phyloP scores from a whole-genome alignment of 2,329 filamentous ascomycete genomes.

The Neonectria magnoliae region DNA sequence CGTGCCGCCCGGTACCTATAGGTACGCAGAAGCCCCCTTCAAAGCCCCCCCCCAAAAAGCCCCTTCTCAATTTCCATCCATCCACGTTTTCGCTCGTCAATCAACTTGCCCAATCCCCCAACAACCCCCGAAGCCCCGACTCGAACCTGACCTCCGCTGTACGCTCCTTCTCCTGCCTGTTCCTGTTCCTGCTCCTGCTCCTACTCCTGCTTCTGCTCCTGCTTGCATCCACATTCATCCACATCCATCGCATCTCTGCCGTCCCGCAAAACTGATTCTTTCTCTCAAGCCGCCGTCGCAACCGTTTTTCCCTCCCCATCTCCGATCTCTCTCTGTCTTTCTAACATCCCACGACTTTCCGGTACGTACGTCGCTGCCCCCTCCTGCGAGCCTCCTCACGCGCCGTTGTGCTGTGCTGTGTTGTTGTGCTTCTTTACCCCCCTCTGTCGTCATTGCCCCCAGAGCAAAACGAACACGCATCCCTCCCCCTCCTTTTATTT shows the following conservation, averaged over 20 bases:
- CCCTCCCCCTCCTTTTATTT: constrained; percentile 31
- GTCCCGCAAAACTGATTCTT: constrained; percentile 43
- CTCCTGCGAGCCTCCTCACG: constrained; percentile 6
- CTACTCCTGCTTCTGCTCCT: constrained; percentile 13
- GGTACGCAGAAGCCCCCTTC: constrained; percentile 12
- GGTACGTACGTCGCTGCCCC: constrained; percentile 35
- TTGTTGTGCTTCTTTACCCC: constrained; percentile 45
- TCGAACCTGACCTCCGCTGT: constrained; percentile 6
- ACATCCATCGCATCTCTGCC: constrained; percentile 30
- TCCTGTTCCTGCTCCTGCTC: constrained; percentile 4
- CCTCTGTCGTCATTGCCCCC: constrained; percentile 55
- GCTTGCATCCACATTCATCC: constrained; percentile 34
- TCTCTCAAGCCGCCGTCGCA: constrained; percentile 38
- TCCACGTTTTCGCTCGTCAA: constrained; percentile 47
- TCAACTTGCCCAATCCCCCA: constrained; percentile 44
- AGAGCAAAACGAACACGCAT: constrained; percentile 38
- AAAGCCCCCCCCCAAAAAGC: constrained; percentile 32
- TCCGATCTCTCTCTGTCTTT: constrained; percentile 29
- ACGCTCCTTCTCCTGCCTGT: constrained; percentile 12
- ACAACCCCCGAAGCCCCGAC: constrained; percentile 39
- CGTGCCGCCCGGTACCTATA: constrained; percentile 14
- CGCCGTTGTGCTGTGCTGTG: constrained; percentile 10
- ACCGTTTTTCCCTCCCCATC: constrained; percentile 32
- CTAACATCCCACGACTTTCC: constrained; percentile 24
- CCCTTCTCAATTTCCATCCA: constrained; percentile 47